phyloP scores from a whole-genome alignment of 2,329 filamentous ascomycete species.

The Nakataea oryzae region DNA sequence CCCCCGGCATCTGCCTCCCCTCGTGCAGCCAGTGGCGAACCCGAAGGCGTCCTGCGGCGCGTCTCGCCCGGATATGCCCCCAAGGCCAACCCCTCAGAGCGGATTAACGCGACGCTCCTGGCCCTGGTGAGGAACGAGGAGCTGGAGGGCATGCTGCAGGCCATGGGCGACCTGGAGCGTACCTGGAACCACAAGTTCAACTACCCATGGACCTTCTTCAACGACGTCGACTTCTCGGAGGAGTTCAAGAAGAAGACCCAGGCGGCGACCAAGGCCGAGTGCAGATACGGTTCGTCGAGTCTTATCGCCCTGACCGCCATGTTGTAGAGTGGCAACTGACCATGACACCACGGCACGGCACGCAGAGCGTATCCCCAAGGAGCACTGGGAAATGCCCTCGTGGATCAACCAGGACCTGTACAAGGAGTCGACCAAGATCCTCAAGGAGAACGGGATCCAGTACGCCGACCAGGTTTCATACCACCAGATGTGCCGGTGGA shows the following conservation, averaged over 20 bases:
- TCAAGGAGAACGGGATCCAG: slow-evolving; percentile 78
- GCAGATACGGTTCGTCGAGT: slow-evolving; percentile 57
- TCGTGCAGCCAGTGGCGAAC: slow-evolving; percentile 66
- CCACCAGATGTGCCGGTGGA: slow-evolving; percentile 99
- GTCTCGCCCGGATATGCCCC: slow-evolving; percentile 69
- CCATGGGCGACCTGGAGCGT: slow-evolving; percentile 83
- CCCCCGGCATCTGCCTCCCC: not conserved
- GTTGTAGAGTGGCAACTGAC: not conserved
- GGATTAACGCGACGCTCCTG: slow-evolving; percentile 88
- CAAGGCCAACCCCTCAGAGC: slow-evolving; percentile 62
- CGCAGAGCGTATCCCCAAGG: slow-evolving; percentile 83
- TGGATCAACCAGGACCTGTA: slow-evolving; percentile 91
- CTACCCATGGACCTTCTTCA: slow-evolving; percentile 99
- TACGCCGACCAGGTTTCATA: slow-evolving; percentile 86
- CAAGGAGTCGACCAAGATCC: slow-evolving; percentile 69
- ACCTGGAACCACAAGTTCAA: slow-evolving; percentile 99
- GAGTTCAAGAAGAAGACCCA: slow-evolving; percentile 82
- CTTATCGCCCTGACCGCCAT: not conserved
- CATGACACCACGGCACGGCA: not conserved
- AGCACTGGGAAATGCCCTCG: slow-evolving; percentile 84
- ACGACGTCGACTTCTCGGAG: slow-evolving; percentile 84
- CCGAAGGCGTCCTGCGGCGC: slow-evolving; percentile 64
- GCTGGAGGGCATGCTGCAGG: slow-evolving; percentile 69
- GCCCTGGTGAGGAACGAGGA: slow-evolving; percentile 90
- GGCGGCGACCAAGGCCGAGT: slow-evolving; percentile 79